Evolutionary conservation across 1,284 basidiomycete species (phyloP), one percentile per base, ranked within the genome.

Genomic region (Boletus albobrunnescens): DNA sequence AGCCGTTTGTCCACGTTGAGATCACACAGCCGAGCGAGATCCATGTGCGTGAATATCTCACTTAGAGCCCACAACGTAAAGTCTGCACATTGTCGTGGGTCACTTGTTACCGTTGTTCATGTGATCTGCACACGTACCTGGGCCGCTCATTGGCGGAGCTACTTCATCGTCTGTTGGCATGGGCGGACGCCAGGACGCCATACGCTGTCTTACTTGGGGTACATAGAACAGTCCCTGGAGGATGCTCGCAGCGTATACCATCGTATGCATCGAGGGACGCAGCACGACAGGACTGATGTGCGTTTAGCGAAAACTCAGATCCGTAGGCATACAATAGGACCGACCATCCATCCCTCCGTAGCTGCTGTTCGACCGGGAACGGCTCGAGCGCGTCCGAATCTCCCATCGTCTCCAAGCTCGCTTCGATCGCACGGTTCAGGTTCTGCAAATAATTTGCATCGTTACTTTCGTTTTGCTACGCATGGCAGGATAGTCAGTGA

Each of bases 1-100:
- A 74, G 56, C 3, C 58, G 58, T 6, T 57, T 58, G 46, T 78
- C 74, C 16, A 70, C 63, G 46, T 65, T 69, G 26, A 77, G 61
- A 48, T 76, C 73, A 24, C 67, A 68, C 14, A 73, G 47, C 3
- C 64, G 61, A 9, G 70, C 71, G 13, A 75, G 55, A 46, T 87
- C 84, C 71, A 87, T 74, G 52, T 84, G 77, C 3, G 76, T 74
- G 58, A 82, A 84, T 30, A 82, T 67, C 56, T 84, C 82, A 30
- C 81, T 68, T 24, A 86, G 59, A n/a, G 71, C 70, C 71, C 73
- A 79, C 27, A 80, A 60, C 1, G 73, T 63, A 26, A 67, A 61
- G 8, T 72, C 75, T 77, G 47, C 7, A 43, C 14, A 37, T 7
- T 6, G n/a, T 47, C 31, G 13, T 43, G 19, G 24, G 27, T 35